A percentile compares a stretch with the other conserved stretches of the same genome.
Conservation (phyloP, 768 basidiomycete species). For the Nidularia pulvinata region DNA sequence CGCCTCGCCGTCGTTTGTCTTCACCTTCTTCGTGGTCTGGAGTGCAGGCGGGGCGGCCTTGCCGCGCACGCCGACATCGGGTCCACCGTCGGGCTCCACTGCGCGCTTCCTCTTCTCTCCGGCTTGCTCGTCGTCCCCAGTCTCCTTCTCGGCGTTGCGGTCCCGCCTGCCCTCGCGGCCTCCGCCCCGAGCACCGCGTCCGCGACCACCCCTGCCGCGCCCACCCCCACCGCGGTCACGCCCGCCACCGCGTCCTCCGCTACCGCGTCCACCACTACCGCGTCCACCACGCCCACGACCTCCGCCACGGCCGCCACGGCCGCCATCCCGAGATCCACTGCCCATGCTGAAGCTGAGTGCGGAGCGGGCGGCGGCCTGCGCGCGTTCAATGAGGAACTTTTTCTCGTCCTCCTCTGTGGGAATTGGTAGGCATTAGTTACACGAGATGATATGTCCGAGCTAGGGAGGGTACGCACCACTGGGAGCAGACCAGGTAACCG, state of each 20-base stretch:
- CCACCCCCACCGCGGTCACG: slow-evolving; percentile 43
- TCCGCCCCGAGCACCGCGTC: slow-evolving; percentile 37
- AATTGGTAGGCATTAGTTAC: background rate
- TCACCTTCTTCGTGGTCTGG: slow-evolving; percentile 42
- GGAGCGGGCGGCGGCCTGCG: slow-evolving; percentile 62
- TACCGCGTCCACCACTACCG: slow-evolving; percentile 30
- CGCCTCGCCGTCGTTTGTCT: slow-evolving; percentile 30
- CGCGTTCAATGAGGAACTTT: slow-evolving; percentile 73
- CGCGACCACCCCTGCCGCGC: slow-evolving; percentile 30
- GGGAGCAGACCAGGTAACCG: slow-evolving; percentile 64
- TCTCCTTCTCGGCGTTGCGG: slow-evolving; percentile 28
- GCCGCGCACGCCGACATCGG: slow-evolving; percentile 66
- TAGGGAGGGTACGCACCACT: slow-evolving; percentile 38
- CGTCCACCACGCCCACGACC: slow-evolving; percentile 32
- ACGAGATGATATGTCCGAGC: background rate
- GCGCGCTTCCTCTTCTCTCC: slow-evolving; percentile 81
- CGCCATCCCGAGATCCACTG: slow-evolving; percentile 12
- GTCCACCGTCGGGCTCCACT: slow-evolving; percentile 78
- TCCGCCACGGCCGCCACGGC: slow-evolving; percentile 11
- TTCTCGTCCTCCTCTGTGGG: slow-evolving; percentile 69
- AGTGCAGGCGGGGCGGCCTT: slow-evolving; percentile 53
- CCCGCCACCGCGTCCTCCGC: slow-evolving; percentile 45
- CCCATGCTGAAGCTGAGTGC: slow-evolving; percentile 32
- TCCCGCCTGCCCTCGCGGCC: slow-evolving; percentile 17
- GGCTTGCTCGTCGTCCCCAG: slow-evolving; percentile 37